These are phyloP conservation scores for Orbilia brochopaga DNA, from an alignment of 2,329 filamentous ascomycete genomes.

Conservation along the genomic window DNA sequence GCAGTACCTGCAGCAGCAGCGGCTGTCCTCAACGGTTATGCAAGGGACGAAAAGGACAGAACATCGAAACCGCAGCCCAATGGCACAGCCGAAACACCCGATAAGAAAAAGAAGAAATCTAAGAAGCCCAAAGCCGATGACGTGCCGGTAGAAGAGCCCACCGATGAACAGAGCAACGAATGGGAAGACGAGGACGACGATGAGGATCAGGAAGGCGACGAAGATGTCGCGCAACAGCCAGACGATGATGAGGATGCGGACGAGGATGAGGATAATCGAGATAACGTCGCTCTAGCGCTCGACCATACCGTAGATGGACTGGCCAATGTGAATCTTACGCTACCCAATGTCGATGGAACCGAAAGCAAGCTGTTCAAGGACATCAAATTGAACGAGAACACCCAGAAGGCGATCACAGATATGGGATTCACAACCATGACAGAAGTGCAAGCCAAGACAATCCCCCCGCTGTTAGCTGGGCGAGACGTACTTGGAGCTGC, in stretches of 20 bases:
- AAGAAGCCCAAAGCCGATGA: conserved; percentile 15
- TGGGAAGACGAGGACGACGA: conserved; percentile 30
- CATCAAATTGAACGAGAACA: conserved; percentile 84
- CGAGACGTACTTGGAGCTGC: conserved; percentile 79
- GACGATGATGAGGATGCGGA: conserved; percentile 55
- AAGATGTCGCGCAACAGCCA: conserved; percentile 10
- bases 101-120: conserved; percentile 33
- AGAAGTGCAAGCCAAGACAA: conserved; percentile 85
- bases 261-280: conserved; percentile 56
- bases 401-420: conserved; percentile 81
- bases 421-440: conserved; percentile 98
- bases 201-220: conserved; percentile 24
- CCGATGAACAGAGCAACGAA: conserved; percentile 3
- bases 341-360: conserved; percentile 65
- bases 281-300: conserved; percentile 53
- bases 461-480: conserved; percentile 84
- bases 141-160: not conserved
- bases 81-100: not conserved
- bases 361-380: conserved; percentile 77
- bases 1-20: conserved; percentile 6
- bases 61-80: conserved; percentile 26
- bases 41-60: conserved; percentile 27
- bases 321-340: conserved; percentile 58
- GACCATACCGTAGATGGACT: conserved; percentile 61
- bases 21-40: not conserved